Conservation (phyloP, 2,329 filamentous ascomycete species). For the Arthrobotrys entomopaga region DNA sequence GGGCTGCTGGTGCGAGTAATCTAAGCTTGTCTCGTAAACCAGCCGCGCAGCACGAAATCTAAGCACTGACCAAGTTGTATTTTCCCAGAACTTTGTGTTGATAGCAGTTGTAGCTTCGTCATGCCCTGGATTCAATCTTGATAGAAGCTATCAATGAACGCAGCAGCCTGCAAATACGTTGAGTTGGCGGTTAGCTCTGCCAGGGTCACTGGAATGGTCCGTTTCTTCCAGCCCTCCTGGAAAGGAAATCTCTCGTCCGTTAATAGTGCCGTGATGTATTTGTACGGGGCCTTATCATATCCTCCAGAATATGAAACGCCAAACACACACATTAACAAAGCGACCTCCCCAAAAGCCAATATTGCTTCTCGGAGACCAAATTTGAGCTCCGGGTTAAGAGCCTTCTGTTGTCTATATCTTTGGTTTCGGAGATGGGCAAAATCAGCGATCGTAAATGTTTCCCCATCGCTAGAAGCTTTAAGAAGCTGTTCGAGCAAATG, state of each 20-base stretch:
- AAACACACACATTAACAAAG: conserved; percentile 50
- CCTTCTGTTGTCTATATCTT: conserved; percentile 26
- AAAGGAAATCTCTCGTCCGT: conserved; percentile 54
- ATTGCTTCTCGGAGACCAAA: conserved; percentile 51
- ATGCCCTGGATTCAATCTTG: conserved; percentile 9
- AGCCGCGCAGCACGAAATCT: too few species aligned
- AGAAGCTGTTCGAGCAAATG: conserved; percentile 59
- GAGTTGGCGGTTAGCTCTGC: conserved; percentile 44
- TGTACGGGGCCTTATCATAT: conserved; percentile 43
- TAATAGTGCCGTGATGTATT: conserved; percentile 52
- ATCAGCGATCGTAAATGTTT: conserved; percentile 54
- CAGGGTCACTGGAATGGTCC: conserved; percentile 39
- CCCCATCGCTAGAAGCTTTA: conserved; percentile 49
- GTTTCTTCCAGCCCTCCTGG: conserved; percentile 39
- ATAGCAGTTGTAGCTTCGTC: conserved; percentile 8
- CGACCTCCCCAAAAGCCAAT: conserved; percentile 55
- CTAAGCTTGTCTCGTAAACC: too few species aligned
- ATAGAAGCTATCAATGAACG: conserved; percentile 17
- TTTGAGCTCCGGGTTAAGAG: conserved; percentile 39
- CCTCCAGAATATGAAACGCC: conserved; percentile 26
- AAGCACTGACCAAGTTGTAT: conserved; percentile 3
- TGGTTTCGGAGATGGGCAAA: conserved; percentile 47
- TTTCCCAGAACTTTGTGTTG: conserved; percentile 12
- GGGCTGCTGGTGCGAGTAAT: too few species aligned
- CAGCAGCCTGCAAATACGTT: conserved; percentile 42